A percentile compares a stretch with the other conserved stretches of the same genome.
Evolutionary conservation across 169 alveolate genomes (phyloP).

Genomic region (Plasmodium reichenowi): DNA sequence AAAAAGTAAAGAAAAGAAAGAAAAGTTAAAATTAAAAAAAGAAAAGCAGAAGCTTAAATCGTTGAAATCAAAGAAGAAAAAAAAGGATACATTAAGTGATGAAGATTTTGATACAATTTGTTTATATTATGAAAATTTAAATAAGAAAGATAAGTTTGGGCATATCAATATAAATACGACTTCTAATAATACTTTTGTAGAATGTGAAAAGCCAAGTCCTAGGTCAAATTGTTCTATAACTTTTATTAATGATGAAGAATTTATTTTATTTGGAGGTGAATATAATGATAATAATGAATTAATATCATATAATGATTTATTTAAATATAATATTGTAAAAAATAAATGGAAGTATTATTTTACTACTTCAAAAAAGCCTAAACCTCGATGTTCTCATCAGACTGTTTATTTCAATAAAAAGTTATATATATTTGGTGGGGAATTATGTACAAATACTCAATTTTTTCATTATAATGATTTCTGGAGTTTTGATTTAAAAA

Average conservation of each 20-base stretch:
- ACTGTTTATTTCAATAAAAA: constrained; percentile 88
- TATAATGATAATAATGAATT: constrained; percentile 89
- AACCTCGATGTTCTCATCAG: constrained; percentile 93
- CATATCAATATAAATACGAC: constrained; percentile 70
- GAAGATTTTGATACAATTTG: constrained; percentile 75
- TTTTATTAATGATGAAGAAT: constrained; percentile 79
- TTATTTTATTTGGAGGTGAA: constrained; percentile 93
- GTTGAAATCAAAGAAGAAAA: constrained; percentile 63
- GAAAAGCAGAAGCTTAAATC: constrained; percentile 75
- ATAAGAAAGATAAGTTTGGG: constrained; percentile 57
- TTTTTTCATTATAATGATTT: constrained; percentile 92
- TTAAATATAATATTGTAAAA: constrained; percentile 86
- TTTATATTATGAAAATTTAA: constrained; percentile 71
- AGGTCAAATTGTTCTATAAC: constrained; percentile 86
- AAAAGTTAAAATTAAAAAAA: constrained; percentile 52
- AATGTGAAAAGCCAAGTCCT: constrained; percentile 83
- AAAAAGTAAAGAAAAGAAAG: constrained; percentile 73
- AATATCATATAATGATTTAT: constrained; percentile 88
- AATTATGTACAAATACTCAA: constrained; percentile 89
- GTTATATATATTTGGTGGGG: constrained; percentile 93
- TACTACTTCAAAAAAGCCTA: constrained; percentile 84
- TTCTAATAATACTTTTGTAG: constrained; percentile 65
- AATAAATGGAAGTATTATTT: constrained; percentile 89
- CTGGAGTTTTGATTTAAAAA: constrained; percentile 86
- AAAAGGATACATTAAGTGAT: constrained; percentile 57